Evolutionary conservation across 495 filamentous ascomycete species (phyloP).

Genomic region (Chaetomium fimeti): DNA sequence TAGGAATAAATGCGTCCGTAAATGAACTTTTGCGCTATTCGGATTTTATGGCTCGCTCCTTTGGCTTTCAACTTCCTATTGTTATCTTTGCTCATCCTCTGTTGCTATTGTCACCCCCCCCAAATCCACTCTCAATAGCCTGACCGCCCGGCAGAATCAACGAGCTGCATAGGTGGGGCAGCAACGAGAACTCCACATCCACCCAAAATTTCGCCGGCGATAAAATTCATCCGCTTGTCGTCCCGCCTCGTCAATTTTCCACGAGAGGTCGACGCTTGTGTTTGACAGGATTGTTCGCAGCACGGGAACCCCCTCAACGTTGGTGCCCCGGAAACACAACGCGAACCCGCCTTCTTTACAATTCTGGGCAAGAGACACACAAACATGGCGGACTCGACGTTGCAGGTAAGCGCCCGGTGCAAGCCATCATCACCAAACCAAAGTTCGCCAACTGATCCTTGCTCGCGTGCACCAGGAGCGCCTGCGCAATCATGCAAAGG

Average conservation of each 20-base stretch:
- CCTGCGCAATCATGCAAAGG: conserved; percentile 76
- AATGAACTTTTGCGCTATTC: background rate
- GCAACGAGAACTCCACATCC: conserved; percentile 31
- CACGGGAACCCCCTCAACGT: background rate
- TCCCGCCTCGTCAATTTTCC: conserved; percentile 31
- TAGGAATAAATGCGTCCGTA: background rate
- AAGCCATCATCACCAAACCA: background rate
- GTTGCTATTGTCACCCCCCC: background rate
- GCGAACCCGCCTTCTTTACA: background rate
- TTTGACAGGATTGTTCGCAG: conserved; percentile 11
- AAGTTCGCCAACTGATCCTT: conserved; percentile 16
- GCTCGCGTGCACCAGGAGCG: conserved; percentile 60
- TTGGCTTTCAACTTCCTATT: background rate
- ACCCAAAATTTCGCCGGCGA: conserved; percentile 37
- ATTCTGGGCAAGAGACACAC: background rate
- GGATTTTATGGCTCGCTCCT: background rate
- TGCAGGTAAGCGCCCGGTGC: conserved; percentile 32
- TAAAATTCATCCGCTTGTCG: conserved; percentile 35
- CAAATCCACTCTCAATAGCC: background rate
- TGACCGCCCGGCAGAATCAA: conserved; percentile 36
- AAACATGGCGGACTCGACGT: conserved; percentile 32
- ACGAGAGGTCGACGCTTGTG: conserved; percentile 15
- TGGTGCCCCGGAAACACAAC: background rate
- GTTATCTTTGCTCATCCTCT: background rate
- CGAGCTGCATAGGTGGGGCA: conserved; percentile 8